phyloP scores from a whole-genome alignment of 495 filamentous ascomycete genomes.

The Umbilicaria muhlenbergii region DNA sequence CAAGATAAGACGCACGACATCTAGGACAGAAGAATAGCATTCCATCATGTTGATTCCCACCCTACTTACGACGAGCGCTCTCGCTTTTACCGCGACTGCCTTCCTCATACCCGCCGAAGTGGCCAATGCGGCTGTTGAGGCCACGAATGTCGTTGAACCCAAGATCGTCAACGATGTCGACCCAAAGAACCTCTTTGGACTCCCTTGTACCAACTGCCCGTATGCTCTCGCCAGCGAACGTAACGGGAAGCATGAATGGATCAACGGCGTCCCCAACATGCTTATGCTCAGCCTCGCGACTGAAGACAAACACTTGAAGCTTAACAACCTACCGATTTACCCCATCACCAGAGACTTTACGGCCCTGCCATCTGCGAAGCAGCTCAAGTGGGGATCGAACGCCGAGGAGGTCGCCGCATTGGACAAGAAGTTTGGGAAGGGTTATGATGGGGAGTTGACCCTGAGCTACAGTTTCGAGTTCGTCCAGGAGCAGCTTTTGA shows the following conservation, averaged over 20 bases:
- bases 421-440: neutral
- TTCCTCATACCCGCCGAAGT: slow-evolving; percentile 31
- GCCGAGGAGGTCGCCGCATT: neutral
- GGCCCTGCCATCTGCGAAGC: slow-evolving; percentile 7
- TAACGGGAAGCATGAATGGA: slow-evolving; percentile 11
- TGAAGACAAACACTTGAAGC: slow-evolving; percentile 24
- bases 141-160: slow-evolving; percentile 12
- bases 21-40: neutral
- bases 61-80: slow-evolving; percentile 24
- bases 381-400: slow-evolving; percentile 8
- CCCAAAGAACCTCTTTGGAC: slow-evolving; percentile 18
- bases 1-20: no score
- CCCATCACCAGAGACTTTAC: slow-evolving; percentile 21
- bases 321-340: slow-evolving; percentile 36
- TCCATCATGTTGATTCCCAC: slow-evolving; percentile 28
- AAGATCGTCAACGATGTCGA: slow-evolving; percentile 19
- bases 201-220: slow-evolving; percentile 32
- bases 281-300: slow-evolving; percentile 26
- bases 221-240: slow-evolving; percentile 21
- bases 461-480: slow-evolving; percentile 15
- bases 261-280: slow-evolving; percentile 8
- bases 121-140: slow-evolving; percentile 15
- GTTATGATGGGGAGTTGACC: slow-evolving; percentile 9
- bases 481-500: slow-evolving; percentile 4
- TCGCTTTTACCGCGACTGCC: slow-evolving; percentile 29